phyloP scores from a whole-genome alignment of 2,329 filamentous ascomycete genomes.

The Thielaviopsis ethacetica region DNA sequence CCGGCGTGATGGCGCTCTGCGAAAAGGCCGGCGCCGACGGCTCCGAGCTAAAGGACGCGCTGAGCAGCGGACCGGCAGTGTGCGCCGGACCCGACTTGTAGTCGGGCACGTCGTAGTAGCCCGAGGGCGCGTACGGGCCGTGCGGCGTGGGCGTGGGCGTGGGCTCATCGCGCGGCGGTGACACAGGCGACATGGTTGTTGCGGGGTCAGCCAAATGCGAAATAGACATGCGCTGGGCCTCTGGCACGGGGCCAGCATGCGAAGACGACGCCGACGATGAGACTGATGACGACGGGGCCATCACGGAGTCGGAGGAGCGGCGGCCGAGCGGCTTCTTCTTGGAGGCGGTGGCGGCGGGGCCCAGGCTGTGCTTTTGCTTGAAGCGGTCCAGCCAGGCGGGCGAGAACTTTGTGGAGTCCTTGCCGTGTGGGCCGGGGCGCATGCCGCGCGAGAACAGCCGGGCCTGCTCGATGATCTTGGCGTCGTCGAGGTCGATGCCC shows the following conservation, averaged over 20 bases:
- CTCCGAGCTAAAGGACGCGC: background rate
- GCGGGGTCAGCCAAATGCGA: conserved; percentile 19
- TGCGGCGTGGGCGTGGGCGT: background rate
- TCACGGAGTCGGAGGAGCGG: background rate
- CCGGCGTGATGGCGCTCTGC: conserved; percentile 54
- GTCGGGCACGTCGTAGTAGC: conserved; percentile 4
- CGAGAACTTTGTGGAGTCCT: conserved; percentile 53
- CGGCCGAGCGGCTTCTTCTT: background rate
- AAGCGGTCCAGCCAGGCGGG: conserved; percentile 84
- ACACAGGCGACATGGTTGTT: conserved; percentile 19
- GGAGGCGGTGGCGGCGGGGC: background rate
- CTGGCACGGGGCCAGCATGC: conserved; percentile 30
- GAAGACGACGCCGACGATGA: conserved; percentile 19
- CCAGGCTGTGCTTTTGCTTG: conserved; percentile 66
- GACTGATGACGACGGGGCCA: too few species aligned
- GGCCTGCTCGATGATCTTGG: conserved; percentile 73
- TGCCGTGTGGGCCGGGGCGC: conserved; percentile 47
- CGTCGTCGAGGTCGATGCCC: conserved; percentile 57
- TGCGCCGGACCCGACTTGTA: background rate
- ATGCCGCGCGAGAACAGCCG: conserved; percentile 62
- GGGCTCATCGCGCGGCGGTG: conserved; percentile 15
- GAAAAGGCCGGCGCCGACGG: conserved; percentile 32
- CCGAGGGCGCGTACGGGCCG: background rate
- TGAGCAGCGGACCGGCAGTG: background rate
- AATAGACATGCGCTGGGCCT: conserved; percentile 21